These are phyloP conservation scores for Podosphaera xanthii DNA, from an alignment of 2,329 filamentous ascomycete species.

Conservation along the genomic window DNA sequence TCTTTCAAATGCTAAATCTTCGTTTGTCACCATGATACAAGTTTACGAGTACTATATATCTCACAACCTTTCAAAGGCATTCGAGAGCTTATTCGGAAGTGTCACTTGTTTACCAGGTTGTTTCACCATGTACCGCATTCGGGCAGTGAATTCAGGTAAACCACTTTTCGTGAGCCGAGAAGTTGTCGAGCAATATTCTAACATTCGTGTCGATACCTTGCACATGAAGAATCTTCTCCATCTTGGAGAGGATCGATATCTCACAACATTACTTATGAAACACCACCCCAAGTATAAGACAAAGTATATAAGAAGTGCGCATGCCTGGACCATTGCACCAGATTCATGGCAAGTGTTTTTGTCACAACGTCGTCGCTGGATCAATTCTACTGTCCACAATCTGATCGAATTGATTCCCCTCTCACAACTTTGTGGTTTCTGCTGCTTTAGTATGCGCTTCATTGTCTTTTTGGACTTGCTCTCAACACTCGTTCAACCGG, in stretches of 20 bases:
- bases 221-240: constrained; percentile 98
- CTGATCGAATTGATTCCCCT: constrained; percentile 85
- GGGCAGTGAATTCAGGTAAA: constrained; percentile 82
- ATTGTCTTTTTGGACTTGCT: constrained; percentile 86
- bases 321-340: constrained; percentile 92
- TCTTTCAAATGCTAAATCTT: constrained; percentile 77
- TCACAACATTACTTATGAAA: constrained; percentile 86
- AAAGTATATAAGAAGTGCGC: constrained; percentile 79
- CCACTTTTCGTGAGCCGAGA: constrained; percentile 90
- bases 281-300: constrained; percentile 90
- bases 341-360: constrained; percentile 88
- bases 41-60: constrained; percentile 99
- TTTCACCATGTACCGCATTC: constrained; percentile 97
- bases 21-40: constrained; percentile 96
- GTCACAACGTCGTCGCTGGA: constrained; percentile 97
- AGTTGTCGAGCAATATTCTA: constrained; percentile 66
- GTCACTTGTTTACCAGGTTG: constrained; percentile 96
- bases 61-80: constrained; percentile 89
- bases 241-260: constrained; percentile 88
- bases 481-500: constrained; percentile 77
- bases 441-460: constrained; percentile 99
- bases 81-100: constrained; percentile 89
- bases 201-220: constrained; percentile 88
- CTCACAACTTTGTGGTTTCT: constrained; percentile 92
- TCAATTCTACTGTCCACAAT: constrained; percentile 98